These are phyloP conservation scores for Bolboschoenoplectus hybrid DNA, from an alignment of 202 grass and related monocot species.

Conservation along the genomic window DNA sequence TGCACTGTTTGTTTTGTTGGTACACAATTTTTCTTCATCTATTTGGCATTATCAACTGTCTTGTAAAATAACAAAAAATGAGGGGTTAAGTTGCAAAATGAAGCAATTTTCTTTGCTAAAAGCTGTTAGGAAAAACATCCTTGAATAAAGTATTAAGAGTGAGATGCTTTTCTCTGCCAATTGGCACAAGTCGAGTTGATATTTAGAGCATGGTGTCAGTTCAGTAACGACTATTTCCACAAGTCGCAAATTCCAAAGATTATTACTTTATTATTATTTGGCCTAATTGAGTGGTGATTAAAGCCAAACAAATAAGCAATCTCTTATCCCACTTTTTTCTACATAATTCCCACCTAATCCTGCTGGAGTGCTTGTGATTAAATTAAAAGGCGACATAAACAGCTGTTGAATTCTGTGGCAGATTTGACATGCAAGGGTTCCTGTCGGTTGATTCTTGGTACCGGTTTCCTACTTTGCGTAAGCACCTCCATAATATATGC, in stretches of 20 bases:
- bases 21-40: not conserved
- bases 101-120: not conserved
- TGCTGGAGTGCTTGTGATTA: conserved; percentile 2
- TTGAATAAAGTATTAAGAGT: not conserved
- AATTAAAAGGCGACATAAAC: conserved; percentile 37
- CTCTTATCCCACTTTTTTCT: not conserved
- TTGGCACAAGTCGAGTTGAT: not conserved
- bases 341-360: conserved; percentile 37
- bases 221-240: not conserved
- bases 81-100: not conserved
- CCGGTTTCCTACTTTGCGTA: not conserved
- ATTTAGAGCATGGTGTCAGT: not conserved
- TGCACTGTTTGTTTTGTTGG: not conserved
- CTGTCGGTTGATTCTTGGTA: not conserved
- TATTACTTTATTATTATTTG: not conserved
- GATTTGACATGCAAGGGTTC: conserved; percentile 33
- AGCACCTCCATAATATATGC: conserved; percentile 7
- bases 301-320: not conserved
- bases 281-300: conserved; percentile 25
- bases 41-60: not conserved
- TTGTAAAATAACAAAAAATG: not conserved
- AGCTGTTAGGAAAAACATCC: conserved; percentile 11
- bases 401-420: conserved; percentile 34
- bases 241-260: not conserved
- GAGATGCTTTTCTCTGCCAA: not conserved